Evolutionary conservation across 441 rosid genomes (phyloP), one percentile per base, ranked within the genome.

Genomic region (Cnidoscolus chayamansa): DNA sequence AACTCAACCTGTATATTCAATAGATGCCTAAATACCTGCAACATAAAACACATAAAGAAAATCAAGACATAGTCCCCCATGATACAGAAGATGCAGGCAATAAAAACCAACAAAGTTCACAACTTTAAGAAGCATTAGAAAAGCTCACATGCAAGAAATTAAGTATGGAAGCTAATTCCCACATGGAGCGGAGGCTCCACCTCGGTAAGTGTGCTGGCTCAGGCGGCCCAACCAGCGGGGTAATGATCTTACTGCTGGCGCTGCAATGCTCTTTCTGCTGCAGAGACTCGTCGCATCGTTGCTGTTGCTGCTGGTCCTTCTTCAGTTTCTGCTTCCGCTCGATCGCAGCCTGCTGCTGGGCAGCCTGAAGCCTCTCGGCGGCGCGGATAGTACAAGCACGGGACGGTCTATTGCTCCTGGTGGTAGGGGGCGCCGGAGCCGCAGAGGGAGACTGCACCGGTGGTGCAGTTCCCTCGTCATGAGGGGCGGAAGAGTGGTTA

Each of bases 121-220:
- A 77, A 68, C 74, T 75, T 62, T 15, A 53, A 64, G 31, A 47
- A 35, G 51, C 70, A 65, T 47, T 63, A 65, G 76, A 74, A 65
- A 40, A 25, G 50, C 96, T 84, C 83, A 96, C 99, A 88, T 93
- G 96, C 90, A 96, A 87, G 84, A 96, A 93, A 88, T 95, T 89
- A 70, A 95, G 94, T 8, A 93, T 69, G 2, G 99, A 95, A 77
- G 97, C 95, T 80, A 95, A 86, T 81, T 95, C 97, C 98, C 97
- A 93, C 98, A 95, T 95, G 47, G 93, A 93, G 62, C 99, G 92
- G 74, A 95, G 94, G 80, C 73, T 91, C 98, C 99, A 90, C 72
- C 99, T 84, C 20, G 93, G 87, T 84, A 89, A 65, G 87, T 89
- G 98, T 7, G 97, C 80, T 30, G 91, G 87, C 79, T 89, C 92